These are phyloP conservation scores for Spergularia bocconei DNA, from an alignment of 148 eudicot genomes.

Conservation along the genomic window DNA sequence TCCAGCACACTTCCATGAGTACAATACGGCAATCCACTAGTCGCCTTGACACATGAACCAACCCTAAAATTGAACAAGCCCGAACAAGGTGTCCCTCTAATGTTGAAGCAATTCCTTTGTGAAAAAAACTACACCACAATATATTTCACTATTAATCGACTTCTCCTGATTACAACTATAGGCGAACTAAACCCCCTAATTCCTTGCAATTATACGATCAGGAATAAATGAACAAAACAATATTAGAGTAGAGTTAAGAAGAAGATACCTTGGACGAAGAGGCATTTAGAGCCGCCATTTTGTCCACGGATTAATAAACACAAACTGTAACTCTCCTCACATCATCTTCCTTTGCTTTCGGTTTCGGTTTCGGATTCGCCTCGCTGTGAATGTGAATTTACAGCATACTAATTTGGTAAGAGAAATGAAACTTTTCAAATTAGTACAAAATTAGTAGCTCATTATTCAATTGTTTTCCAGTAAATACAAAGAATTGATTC, in stretches of 20 bases:
- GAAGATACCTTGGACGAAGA: conserved; percentile 3
- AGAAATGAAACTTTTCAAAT: too few relatives aligned
- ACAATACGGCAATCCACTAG: conserved; percentile 43
- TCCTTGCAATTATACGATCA: not conserved
- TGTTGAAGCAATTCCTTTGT: conserved; percentile 53
- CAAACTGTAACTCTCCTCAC: too few relatives aligned
- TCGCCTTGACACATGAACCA: conserved; percentile 35
- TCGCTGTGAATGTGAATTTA: too few relatives aligned
- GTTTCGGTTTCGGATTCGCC: too few relatives aligned
- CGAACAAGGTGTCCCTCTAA: conserved; percentile 48
- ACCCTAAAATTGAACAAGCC: conserved; percentile 47
- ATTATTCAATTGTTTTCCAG: too few relatives aligned
- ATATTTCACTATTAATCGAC: conserved; percentile 8
- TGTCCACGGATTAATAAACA: too few relatives aligned
- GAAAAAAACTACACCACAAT: conserved; percentile 47
- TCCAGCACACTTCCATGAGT: conserved; percentile 39
- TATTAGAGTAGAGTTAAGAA: not conserved
- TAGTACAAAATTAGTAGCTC: too few relatives aligned
- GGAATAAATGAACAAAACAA: not conserved
- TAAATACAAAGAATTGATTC: too few relatives aligned
- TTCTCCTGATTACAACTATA: not conserved
- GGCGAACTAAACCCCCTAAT: too few relatives aligned
- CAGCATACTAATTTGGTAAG: too few relatives aligned
- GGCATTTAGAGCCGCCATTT: conserved; percentile 1
- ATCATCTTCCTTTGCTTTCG: too few relatives aligned